Conservation (phyloP, 371 early-diverging fungal genomes). For the Smittium culicis region DNA sequence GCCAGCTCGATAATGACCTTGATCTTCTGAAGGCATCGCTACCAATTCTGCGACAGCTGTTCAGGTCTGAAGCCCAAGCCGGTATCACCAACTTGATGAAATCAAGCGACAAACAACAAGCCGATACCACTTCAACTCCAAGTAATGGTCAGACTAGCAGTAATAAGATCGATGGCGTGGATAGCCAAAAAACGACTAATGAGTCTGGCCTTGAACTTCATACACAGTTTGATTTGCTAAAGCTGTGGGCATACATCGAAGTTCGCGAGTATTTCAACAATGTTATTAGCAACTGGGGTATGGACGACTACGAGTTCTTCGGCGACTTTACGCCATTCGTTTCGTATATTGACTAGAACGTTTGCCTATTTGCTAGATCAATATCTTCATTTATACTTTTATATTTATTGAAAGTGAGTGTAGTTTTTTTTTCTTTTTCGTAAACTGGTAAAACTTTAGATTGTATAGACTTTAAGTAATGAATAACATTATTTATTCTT, state of each 20-base stretch:
- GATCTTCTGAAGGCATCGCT: constrained; percentile 74
- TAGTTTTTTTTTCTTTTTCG: background rate
- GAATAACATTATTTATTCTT: background rate
- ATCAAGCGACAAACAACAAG: too few relatives aligned
- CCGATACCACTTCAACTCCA: too few relatives aligned
- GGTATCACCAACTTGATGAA: constrained; percentile 31
- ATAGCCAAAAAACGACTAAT: too few relatives aligned
- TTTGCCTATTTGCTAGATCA: too few relatives aligned
- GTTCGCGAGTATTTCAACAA: constrained; percentile 45
- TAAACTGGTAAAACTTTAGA: background rate
- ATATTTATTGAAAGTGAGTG: background rate
- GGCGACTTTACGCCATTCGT: constrained; percentile 27
- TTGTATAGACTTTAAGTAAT: background rate
- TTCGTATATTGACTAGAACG: constrained; percentile 3
- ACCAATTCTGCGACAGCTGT: constrained; percentile 53
- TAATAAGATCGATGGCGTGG: background rate
- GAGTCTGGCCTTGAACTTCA: background rate
- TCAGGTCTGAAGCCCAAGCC: constrained; percentile 19
- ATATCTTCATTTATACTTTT: too few relatives aligned
- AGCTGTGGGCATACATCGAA: constrained; percentile 66
- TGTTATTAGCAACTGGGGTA: constrained; percentile 23
- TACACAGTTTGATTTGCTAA: constrained; percentile 37
- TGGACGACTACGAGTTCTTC: constrained; percentile 27
- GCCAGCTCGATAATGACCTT: constrained; percentile 74
- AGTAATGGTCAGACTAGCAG: background rate